phyloP scores from a whole-genome alignment of 176 grass and related monocot genomes.

The Aegilops umbellulata region DNA sequence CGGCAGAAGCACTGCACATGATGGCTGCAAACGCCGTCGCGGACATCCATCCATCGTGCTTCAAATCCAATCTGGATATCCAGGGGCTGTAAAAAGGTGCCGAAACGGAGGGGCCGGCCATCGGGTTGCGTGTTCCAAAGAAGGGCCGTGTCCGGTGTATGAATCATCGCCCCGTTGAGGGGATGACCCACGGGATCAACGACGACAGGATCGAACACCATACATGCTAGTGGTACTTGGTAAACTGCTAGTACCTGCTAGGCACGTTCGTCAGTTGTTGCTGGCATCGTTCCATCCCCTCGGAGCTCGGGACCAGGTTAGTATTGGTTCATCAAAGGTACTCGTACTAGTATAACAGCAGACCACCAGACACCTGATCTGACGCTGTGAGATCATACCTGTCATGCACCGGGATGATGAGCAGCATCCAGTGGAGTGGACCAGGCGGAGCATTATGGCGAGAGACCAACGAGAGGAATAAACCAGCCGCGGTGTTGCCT shows the following conservation, averaged over 20 bases:
- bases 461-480: not conserved
- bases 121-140: too few species aligned
- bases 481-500: not conserved
- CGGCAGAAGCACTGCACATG: not conserved
- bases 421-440: not conserved
- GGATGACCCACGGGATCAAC: not conserved
- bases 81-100: not conserved
- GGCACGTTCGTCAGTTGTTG: not conserved
- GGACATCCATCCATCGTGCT: not conserved
- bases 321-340: not conserved
- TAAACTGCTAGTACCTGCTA: not conserved
- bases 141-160: too few species aligned
- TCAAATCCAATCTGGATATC: not conserved
- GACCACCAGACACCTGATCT: not conserved
- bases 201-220: not conserved
- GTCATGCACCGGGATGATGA: constrained; percentile 17
- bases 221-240: not conserved
- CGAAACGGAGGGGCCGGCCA: not conserved
- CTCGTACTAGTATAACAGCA: not conserved
- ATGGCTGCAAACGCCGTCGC: not conserved
- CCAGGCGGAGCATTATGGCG: not conserved
- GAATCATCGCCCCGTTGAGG: not conserved
- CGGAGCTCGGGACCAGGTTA: not conserved
- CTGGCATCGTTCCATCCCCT: not conserved
- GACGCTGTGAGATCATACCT: constrained; percentile 1